Conservation (phyloP, 164 flowering plant species). For the Malania oleifera region DNA sequence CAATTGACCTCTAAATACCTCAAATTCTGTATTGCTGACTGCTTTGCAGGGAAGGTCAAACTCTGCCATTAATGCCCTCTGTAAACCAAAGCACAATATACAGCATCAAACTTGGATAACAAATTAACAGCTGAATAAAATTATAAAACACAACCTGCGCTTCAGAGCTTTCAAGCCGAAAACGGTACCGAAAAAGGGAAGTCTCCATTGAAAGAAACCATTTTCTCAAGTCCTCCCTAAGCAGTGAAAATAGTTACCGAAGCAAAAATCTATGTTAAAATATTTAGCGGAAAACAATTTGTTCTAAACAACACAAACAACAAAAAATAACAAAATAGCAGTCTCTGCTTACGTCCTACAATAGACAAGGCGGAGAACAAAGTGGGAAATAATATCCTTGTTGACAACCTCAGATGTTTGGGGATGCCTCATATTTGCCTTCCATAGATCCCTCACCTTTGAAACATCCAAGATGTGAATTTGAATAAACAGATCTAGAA, state of each 20-base stretch:
- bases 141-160: constrained; percentile 46
- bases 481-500: neutral
- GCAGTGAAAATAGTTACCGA: neutral
- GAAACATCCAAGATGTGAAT: constrained; percentile 6
- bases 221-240: constrained; percentile 83
- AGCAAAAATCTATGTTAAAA: neutral
- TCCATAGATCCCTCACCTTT: constrained; percentile 63
- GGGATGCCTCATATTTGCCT: constrained; percentile 64
- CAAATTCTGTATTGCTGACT: constrained; percentile 54
- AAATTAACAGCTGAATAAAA: neutral
- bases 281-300: neutral
- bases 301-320: neutral
- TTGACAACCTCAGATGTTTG: constrained; percentile 41
- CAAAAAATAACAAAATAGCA: neutral
- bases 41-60: constrained; percentile 64
- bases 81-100: constrained; percentile 7
- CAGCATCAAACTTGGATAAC: neutral
- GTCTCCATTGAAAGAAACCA: constrained; percentile 93
- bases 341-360: constrained; percentile 69
- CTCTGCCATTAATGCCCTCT: constrained; percentile 66
- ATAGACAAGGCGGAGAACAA: constrained; percentile 84
- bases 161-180: constrained; percentile 38
- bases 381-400: constrained; percentile 88
- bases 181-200: constrained; percentile 69
- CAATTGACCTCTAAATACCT: constrained; percentile 39